phyloP scores from a whole-genome alignment of 257 asterid genomes.

The Scutellaria minor region DNA sequence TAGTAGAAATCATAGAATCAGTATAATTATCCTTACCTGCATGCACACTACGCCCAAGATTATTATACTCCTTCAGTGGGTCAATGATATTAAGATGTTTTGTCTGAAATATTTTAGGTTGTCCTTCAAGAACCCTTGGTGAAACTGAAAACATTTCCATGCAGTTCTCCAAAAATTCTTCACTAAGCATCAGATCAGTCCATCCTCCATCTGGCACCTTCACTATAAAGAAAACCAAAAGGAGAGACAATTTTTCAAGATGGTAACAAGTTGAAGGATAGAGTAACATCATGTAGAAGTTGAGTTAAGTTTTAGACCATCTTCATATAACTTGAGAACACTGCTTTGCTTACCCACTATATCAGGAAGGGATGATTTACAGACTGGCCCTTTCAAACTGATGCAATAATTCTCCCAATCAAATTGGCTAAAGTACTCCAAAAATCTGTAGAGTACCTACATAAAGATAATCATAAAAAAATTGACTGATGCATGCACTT shows the following conservation, averaged over 20 bases:
- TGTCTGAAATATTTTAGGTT: slow-evolving; percentile 51
- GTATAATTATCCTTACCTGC: slow-evolving; percentile 26
- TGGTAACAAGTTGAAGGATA: slow-evolving; percentile 3
- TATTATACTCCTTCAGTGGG: slow-evolving; percentile 73
- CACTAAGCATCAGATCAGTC: slow-evolving; percentile 50
- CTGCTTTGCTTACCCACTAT: slow-evolving; percentile 63
- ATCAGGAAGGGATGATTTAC: slow-evolving; percentile 61
- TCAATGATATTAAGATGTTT: slow-evolving; percentile 75
- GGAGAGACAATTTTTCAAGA: slow-evolving; percentile 7
- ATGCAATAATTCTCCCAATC: slow-evolving; percentile 83
- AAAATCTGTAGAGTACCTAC: slow-evolving; percentile 72
- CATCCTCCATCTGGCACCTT: slow-evolving; percentile 51
- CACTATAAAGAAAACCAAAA: slow-evolving; percentile 46
- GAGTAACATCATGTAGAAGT: background rate
- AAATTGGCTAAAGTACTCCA: slow-evolving; percentile 75
- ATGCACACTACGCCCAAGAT: slow-evolving; percentile 70
- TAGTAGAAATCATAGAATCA: slow-evolving; percentile 31
- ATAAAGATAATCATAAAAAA: slow-evolving; percentile 23
- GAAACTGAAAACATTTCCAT: slow-evolving; percentile 65
- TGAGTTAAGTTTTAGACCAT: background rate
- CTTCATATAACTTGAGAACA: slow-evolving; percentile 14
- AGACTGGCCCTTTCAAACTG: slow-evolving; percentile 76
- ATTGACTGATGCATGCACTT: slow-evolving; percentile 24
- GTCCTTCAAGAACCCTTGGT: slow-evolving; percentile 48
- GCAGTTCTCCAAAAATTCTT: slow-evolving; percentile 61